Evolutionary conservation across 345 rosid genomes (phyloP), one percentile per base, ranked within the genome.

Genomic region (Erucastrum elatum): DNA sequence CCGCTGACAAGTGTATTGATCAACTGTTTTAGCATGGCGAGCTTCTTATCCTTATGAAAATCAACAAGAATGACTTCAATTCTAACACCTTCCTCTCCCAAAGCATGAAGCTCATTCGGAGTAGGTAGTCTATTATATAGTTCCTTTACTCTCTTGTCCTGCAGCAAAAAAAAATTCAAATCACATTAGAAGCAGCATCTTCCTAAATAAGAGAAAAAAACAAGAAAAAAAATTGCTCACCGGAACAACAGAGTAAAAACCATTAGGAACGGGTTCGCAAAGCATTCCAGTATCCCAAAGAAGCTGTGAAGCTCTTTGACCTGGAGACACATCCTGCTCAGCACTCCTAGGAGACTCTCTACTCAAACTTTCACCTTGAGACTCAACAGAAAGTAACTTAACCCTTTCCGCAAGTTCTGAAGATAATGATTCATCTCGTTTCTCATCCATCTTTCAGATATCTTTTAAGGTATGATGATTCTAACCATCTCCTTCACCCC

Each of bases 121-220:
- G 96, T 84, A 30, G 99, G 98, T 79, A 96, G 78, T 76, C 75
- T 69, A 72, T 82, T 81, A 85, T 89, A 93, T 61, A 74, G 85
- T 66, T 91, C 97, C 84, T 85, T 96, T 34, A 96, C 91, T 89
- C 88, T 89, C 86, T 90, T 96, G 70, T 93, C 99, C 99, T 96
- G 88, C 2, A 78, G 71, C 61, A 13, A 6, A 51, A 51, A 46
- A 46, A 44, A 12, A 34, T 4, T 0, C 4, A 34, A 2, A 64
- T 65, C 30, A 75, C 59, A 33, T 75, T 41, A 80, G 64, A 80
- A 33, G 66, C 56, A 3, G 63, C 6, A 59, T 3, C 60, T 17
- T 7, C 27, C 60, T 55, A 25, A 41, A 3, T 1, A 4, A 6
- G 11, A 7, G 4, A 46, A 51, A 16, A 16, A 58, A 35, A 49